These are phyloP conservation scores for Starmerella stellata DNA, from an alignment of 805 yeast species.

Conservation along the genomic window DNA sequence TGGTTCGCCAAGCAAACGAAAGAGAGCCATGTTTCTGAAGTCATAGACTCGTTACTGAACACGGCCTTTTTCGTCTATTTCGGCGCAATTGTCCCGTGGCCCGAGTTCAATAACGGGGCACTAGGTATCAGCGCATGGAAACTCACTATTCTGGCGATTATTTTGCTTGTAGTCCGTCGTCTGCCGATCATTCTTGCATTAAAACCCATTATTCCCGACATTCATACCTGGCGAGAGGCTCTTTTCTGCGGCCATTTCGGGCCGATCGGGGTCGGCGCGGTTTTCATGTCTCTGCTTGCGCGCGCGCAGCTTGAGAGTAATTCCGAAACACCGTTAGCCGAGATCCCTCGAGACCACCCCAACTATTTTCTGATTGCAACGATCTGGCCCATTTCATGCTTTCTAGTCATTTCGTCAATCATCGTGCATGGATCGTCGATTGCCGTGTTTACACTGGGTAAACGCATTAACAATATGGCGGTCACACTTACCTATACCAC, in stretches of 20 bases:
- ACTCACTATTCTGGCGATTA: slow-evolving; percentile 52
- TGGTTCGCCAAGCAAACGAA: slow-evolving; percentile 69
- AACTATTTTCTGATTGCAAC: slow-evolving; percentile 43
- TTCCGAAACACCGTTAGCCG: slow-evolving; percentile 39
- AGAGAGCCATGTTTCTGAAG: slow-evolving; percentile 72
- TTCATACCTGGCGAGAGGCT: slow-evolving; percentile 85
- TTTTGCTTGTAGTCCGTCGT: slow-evolving; percentile 57
- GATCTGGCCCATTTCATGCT: slow-evolving; percentile 72
- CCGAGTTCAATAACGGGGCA: slow-evolving; percentile 40
- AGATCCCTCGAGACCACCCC: slow-evolving; percentile 30
- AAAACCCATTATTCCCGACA: slow-evolving; percentile 69
- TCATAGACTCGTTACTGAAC: slow-evolving; percentile 68
- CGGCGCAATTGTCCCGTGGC: slow-evolving; percentile 86
- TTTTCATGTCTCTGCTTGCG: slow-evolving; percentile 67
- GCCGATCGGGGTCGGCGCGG: slow-evolving; percentile 89
- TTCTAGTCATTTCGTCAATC: slow-evolving; percentile 63
- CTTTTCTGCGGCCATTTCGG: slow-evolving; percentile 90
- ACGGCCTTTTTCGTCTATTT: slow-evolving; percentile 76
- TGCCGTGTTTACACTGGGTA: slow-evolving; percentile 61
- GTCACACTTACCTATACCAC: slow-evolving; percentile 68
- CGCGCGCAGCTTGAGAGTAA: slow-evolving; percentile 48
- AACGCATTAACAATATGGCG: slow-evolving; percentile 77
- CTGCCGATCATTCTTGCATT: slow-evolving; percentile 62
- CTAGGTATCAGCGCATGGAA: slow-evolving; percentile 66
- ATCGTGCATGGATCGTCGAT: slow-evolving; percentile 84